phyloP scores from a whole-genome alignment of 2,329 filamentous ascomycete species.

The Pseudogymnoascus sp. region DNA sequence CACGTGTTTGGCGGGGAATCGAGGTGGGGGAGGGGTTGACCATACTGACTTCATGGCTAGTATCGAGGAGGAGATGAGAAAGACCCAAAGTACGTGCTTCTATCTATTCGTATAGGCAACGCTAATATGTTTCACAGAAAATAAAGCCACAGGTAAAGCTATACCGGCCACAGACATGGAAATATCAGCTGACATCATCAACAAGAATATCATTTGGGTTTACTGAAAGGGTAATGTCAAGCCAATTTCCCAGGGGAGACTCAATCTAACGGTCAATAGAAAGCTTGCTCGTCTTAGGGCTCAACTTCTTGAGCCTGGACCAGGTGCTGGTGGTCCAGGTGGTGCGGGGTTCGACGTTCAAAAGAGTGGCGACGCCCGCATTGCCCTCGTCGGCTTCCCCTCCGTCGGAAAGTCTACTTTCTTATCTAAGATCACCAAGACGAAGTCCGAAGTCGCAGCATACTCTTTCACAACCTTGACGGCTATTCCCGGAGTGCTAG shows the following conservation, averaged over 20 bases:
- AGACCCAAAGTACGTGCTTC: constrained; percentile 76
- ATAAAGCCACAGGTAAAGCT: constrained; percentile 89
- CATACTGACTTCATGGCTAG: constrained; percentile 39
- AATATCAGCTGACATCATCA: constrained; percentile 29
- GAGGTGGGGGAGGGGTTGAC: constrained; percentile 9
- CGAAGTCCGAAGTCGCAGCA: constrained; percentile 87
- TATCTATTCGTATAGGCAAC: background rate
- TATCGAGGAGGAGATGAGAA: constrained; percentile 99
- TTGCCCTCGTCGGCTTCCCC: constrained; percentile 95
- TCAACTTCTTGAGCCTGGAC: constrained; percentile 83
- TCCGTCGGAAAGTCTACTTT: constrained; percentile 99
- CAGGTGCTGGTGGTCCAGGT: constrained; percentile 67
- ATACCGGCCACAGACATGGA: constrained; percentile 8
- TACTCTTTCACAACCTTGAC: constrained; percentile 98
- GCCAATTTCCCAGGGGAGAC: background rate
- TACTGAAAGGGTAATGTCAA: constrained; percentile 76
- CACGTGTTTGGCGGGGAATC: background rate
- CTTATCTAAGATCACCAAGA: constrained; percentile 97
- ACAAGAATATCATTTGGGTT: constrained; percentile 96
- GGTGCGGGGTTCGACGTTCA: constrained; percentile 88
- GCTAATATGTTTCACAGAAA: constrained; percentile 53
- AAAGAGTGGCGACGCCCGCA: constrained; percentile 92
- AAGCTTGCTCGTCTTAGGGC: constrained; percentile 93
- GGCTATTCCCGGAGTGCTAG: constrained; percentile 91
- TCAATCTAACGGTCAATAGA: constrained; percentile 39